Base-by-base conservation (phyloP, 345 rosid species). In the Brassica carinata region DNA sequence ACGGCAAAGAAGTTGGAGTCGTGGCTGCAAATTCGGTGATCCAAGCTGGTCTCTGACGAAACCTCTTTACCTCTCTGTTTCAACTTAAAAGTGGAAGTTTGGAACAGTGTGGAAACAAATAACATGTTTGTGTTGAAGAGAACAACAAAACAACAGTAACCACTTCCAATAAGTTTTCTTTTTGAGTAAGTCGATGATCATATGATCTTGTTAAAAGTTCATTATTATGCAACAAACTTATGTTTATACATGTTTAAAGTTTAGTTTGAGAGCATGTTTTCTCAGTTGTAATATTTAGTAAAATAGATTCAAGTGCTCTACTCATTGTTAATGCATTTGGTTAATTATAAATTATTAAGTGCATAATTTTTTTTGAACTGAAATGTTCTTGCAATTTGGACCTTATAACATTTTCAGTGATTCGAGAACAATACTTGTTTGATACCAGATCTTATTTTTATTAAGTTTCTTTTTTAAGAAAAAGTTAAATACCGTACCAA, bases 11-110 rank as follows among this genome's bases (percentile, higher is more conserved):
- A n/a, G 81, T 89, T 83, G 91, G 90, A 78, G 88, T 91, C 64
- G 85, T 86, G 13, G 96, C 93, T 31, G 90, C 93, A 23, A 86
- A 88, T 30, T 89, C 1, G 88, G 86, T 3, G 86, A 91, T 43
- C 96, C 93, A 33, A 89, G 87, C 91, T 1, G 96, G 96, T 40
- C 68, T 85, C 26, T 88, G 77, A 85, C 68, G 31, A 67, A 43
- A 57, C 19, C 13, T 40, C 2, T n/a, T 80, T 23, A 33, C 71
- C 38, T 27, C 43, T 64, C 51, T 69, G 36, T 61, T 31, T 68
- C 68, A 68, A 19, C 76, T 9, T 8, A 62, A 43, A 77, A 61
- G 23, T 51, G 30, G 30, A 38, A 61, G 38, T n/a, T 73, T 73
- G 40, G 61, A 63, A 73, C 68, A 23, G 36, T n/a, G 13, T 2